phyloP scores from a whole-genome alignment of 176 grass and related monocot genomes.

The Oryza glumipatula region DNA sequence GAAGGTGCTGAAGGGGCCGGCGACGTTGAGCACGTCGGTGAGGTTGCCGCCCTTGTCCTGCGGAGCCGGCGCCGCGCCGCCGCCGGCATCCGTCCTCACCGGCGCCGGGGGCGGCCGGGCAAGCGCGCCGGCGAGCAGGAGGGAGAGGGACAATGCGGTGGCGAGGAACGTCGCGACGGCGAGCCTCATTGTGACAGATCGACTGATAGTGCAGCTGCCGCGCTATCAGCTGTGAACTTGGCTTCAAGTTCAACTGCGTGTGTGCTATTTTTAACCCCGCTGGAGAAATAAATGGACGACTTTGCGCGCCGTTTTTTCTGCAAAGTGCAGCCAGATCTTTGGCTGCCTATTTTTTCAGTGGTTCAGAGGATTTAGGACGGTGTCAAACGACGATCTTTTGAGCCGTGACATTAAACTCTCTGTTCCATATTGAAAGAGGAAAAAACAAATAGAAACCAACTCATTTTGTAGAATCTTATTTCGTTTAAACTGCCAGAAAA shows the following conservation, averaged over 20 bases:
- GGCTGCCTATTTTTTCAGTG: slow-evolving; percentile 43
- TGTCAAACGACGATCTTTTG: slow-evolving; percentile 23
- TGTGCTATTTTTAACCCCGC: not conserved
- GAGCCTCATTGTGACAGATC: slow-evolving; percentile 7
- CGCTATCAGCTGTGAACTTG: not conserved
- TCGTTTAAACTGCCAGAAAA: not conserved
- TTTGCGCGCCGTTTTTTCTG: not conserved
- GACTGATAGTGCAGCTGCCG: not conserved
- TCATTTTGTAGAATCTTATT: too few species aligned
- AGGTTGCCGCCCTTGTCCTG: slow-evolving; percentile 30
- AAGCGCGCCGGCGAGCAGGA: slow-evolving; percentile 28
- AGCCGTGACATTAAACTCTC: not conserved
- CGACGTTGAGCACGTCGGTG: slow-evolving; percentile 30
- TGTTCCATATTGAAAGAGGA: not conserved
- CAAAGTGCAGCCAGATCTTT: not conserved
- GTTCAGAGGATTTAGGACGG: slow-evolving; percentile 25
- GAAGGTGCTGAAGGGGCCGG: slow-evolving; percentile 47
- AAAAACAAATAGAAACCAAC: not conserved
- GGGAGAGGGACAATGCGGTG: not conserved
- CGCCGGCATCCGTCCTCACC: not conserved
- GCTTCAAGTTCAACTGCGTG: not conserved
- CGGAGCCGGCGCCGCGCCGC: not conserved
- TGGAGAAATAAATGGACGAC: too few species aligned
- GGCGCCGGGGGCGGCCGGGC: not conserved
- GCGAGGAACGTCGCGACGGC: not conserved